These are phyloP conservation scores for Aureobasidium sp. DNA, from an alignment of 2,329 filamentous ascomycete species.

Conservation along the genomic window DNA sequence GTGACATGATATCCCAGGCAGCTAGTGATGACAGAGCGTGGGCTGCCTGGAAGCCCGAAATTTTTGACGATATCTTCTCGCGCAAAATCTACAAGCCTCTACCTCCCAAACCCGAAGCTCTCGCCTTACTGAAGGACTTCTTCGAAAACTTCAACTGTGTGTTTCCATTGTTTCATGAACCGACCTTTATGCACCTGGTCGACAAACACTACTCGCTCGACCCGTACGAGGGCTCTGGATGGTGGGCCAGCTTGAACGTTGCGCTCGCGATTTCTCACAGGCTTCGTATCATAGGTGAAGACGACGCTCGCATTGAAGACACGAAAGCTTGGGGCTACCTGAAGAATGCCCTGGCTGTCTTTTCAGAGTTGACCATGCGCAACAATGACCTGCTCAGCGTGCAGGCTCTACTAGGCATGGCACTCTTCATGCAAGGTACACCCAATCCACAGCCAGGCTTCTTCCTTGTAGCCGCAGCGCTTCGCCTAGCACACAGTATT, in stretches of 20 bases:
- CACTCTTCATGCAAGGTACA: slow-evolving; percentile 89
- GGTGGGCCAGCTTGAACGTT: slow-evolving; percentile 97
- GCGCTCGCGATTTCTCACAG: slow-evolving; percentile 88
- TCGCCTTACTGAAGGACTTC: slow-evolving; percentile 83
- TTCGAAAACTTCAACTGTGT: slow-evolving; percentile 99
- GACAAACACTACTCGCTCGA: slow-evolving; percentile 88
- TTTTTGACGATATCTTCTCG: slow-evolving; percentile 86
- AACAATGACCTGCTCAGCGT: slow-evolving; percentile 94
- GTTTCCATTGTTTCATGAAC: slow-evolving; percentile 94
- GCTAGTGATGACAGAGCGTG: slow-evolving; percentile 83
- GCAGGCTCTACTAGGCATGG: slow-evolving; percentile 87
- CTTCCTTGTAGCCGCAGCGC: slow-evolving; percentile 81
- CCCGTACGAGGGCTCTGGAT: slow-evolving; percentile 89
- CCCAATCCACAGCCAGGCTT: slow-evolving; percentile 94
- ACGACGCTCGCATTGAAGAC: slow-evolving; percentile 84
- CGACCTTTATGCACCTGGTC: slow-evolving; percentile 95
- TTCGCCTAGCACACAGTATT: slow-evolving; percentile 85
- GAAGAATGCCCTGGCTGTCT: slow-evolving; percentile 92
- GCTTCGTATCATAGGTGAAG: slow-evolving; percentile 87
- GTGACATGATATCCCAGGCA: slow-evolving; percentile 89
- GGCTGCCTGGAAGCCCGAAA: slow-evolving; percentile 97
- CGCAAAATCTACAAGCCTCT: slow-evolving; percentile 75
- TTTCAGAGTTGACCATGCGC: slow-evolving; percentile 87
- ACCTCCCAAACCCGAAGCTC: slow-evolving; percentile 76
- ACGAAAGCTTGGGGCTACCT: slow-evolving; percentile 91